phyloP scores from a whole-genome alignment of 257 asterid species.

The Scutellaria minor region DNA sequence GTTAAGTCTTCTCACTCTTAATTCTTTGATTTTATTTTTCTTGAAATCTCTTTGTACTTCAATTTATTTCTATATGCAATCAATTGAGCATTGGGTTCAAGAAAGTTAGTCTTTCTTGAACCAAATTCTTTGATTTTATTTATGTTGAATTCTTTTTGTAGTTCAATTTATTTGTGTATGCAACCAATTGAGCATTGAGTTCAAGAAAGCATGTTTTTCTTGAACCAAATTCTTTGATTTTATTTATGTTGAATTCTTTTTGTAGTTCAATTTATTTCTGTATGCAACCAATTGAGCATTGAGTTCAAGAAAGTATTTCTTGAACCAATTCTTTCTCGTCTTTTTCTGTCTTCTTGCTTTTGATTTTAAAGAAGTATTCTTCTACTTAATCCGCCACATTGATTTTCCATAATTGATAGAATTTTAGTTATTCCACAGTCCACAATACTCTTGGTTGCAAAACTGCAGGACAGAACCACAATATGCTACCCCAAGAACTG shows the following conservation, averaged over 20 bases:
- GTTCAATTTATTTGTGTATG: no score
- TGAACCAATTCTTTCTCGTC: neutral
- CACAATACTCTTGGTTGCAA: conserved; percentile 6
- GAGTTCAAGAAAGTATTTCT: neutral
- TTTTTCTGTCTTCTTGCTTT: neutral
- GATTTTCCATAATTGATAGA: neutral
- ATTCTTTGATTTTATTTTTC: conserved; percentile 4
- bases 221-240: no score
- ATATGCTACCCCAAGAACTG: neutral
- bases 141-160: no score
- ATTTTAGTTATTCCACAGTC: neutral
- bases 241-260: no score
- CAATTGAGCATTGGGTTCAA: conserved; percentile 1
- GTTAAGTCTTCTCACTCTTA: conserved; percentile 52
- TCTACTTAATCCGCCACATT: conserved; percentile 4
- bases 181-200: no score
- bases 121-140: no score
- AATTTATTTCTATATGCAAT: neutral
- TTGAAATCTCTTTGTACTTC: conserved; percentile 21
- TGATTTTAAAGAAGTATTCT: neutral
- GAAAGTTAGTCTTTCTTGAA: neutral
- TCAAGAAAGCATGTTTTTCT: no score
- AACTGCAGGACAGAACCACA: conserved; percentile 3
- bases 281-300: no score
- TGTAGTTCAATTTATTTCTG: no score